A percentile compares a stretch with the other conserved stretches of the same genome.
phyloP scores from a whole-genome alignment of 2,329 filamentous ascomycete genomes.

The Penicillium polonicum region DNA sequence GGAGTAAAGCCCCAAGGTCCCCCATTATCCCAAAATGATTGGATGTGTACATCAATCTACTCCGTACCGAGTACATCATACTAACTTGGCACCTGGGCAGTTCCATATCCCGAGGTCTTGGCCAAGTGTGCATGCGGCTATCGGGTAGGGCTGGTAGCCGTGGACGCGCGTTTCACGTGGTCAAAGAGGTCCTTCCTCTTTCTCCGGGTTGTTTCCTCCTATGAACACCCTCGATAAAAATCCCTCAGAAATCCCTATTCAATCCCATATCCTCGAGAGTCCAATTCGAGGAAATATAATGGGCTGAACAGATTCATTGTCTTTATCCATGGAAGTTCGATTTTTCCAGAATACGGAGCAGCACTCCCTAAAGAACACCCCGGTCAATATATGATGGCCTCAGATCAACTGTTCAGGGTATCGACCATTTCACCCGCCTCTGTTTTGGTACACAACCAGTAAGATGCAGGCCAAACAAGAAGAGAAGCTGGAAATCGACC shows the following conservation, averaged over 20 bases:
- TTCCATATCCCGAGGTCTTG: background rate
- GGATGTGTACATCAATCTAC: background rate
- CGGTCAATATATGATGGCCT: slow-evolving; percentile 2
- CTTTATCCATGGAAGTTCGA: slow-evolving; percentile 2
- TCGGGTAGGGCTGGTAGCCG: slow-evolving; percentile 18
- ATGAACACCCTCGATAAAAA: background rate
- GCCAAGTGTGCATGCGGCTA: slow-evolving; percentile 1
- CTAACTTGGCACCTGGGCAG: background rate
- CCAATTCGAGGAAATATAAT: background rate
- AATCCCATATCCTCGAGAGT: background rate
- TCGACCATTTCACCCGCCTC: background rate
- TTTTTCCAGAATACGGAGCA: background rate
- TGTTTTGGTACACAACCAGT: background rate
- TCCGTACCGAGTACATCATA: background rate
- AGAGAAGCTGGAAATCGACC: slow-evolving; percentile 23
- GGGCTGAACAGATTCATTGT: background rate
- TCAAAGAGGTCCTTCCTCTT: background rate
- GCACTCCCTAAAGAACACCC: background rate
- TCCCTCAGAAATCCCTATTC: too few species aligned
- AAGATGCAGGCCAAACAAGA: slow-evolving; percentile 7
- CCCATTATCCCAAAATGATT: background rate
- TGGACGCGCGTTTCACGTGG: background rate
- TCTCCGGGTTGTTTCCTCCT: background rate
- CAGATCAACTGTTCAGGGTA: background rate
- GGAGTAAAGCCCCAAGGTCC: background rate